phyloP scores from a whole-genome alignment of 139 green algal genomes.

The Zygnema cylindricum region DNA sequence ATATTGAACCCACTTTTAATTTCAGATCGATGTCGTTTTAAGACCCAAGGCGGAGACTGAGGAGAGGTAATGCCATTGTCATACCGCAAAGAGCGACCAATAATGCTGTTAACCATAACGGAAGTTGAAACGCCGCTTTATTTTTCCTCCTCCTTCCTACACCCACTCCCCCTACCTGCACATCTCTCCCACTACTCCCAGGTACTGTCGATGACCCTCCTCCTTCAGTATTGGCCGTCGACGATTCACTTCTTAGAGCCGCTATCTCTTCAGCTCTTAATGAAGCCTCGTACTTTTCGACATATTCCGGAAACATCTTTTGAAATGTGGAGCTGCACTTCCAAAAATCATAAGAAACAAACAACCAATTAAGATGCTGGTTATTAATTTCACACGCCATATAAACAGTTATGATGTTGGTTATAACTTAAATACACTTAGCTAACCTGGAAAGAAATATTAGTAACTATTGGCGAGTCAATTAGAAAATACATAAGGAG shows the following conservation, averaged over 20 bases:
- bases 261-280: neutral
- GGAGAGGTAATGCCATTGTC: neutral
- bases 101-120: constrained; percentile 11
- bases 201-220: neutral
- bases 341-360: too few species aligned
- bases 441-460: too few species aligned
- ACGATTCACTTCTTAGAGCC: neutral
- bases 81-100: neutral
- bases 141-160: neutral
- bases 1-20: neutral
- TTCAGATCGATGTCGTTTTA: neutral
- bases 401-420: too few species aligned
- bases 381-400: too few species aligned
- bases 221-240: neutral
- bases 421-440: too few species aligned
- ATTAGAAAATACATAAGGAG: too few species aligned
- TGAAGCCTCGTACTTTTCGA: constrained; percentile 3
- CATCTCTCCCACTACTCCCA: neutral
- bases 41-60: neutral
- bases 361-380: too few species aligned
- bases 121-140: neutral
- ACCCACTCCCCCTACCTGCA: neutral
- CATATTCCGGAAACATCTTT: constrained; percentile 23
- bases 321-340: neutral
- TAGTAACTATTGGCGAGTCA: too few species aligned